A percentile compares a stretch with the other conserved stretches of the same genome.
phyloP scores from a whole-genome alignment of 192 early-diverging fungal species.

The Entomortierella beljakovae region DNA sequence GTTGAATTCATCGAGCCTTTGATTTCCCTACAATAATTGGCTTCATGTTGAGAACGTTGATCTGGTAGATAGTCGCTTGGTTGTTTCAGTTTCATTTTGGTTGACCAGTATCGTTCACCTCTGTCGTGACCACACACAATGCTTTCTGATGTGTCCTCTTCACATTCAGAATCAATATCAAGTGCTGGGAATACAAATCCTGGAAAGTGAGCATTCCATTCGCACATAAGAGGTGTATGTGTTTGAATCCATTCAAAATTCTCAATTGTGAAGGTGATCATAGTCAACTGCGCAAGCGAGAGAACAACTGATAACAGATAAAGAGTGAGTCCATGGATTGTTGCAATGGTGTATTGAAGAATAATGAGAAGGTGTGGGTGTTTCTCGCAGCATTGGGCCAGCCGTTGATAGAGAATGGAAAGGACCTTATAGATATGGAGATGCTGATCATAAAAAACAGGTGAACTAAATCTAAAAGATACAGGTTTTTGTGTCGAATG shows the following conservation, averaged over 20 bases:
- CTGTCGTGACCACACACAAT: not conserved
- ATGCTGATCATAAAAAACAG: slow-evolving; percentile 47
- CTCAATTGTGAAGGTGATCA: slow-evolving; percentile 42
- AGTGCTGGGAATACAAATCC: slow-evolving; percentile 49
- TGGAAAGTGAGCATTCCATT: slow-evolving; percentile 44
- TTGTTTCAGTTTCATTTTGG: not conserved
- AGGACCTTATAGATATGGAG: slow-evolving; percentile 36
- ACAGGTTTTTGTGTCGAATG: slow-evolving; percentile 11
- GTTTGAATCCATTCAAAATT: slow-evolving; percentile 49
- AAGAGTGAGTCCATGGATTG: slow-evolving; percentile 29
- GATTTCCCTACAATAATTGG: not conserved
- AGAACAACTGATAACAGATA: slow-evolving; percentile 41
- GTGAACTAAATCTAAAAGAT: slow-evolving; percentile 40
- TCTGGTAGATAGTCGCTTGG: slow-evolving; percentile 15
- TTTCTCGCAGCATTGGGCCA: slow-evolving; percentile 13
- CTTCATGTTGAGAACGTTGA: slow-evolving; percentile 21
- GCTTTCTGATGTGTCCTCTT: not conserved
- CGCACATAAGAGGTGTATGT: slow-evolving; percentile 39
- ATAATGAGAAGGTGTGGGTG: slow-evolving; percentile 26
- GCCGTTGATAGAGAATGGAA: slow-evolving; percentile 11
- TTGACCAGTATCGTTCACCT: slow-evolving; percentile 10
- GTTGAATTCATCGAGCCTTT: slow-evolving; percentile 38
- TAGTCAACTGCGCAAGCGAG: slow-evolving; percentile 37
- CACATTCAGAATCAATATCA: slow-evolving; percentile 26
- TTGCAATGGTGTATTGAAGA: slow-evolving; percentile 43